These are phyloP conservation scores for Xerophyta viscosa DNA, from an alignment of 106 monocot genomes.

Conservation along the genomic window DNA sequence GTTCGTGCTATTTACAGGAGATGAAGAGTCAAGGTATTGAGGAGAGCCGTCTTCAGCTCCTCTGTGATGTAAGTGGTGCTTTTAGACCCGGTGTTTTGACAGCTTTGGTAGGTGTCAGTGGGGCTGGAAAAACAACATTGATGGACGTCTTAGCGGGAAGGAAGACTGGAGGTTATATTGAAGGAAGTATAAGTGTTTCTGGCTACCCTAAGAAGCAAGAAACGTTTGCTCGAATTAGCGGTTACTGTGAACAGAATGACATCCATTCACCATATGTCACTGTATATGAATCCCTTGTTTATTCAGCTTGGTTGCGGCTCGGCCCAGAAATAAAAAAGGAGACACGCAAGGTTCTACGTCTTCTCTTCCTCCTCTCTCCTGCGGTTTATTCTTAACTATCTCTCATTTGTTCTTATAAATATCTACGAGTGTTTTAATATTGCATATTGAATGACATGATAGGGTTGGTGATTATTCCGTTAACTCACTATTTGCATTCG, in stretches of 20 bases:
- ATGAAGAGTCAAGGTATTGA: constrained; percentile 56
- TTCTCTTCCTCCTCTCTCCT: no score
- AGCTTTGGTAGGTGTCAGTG: constrained; percentile 93
- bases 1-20: constrained; percentile 32
- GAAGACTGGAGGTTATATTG: constrained; percentile 81
- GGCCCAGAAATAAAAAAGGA: constrained; percentile 47
- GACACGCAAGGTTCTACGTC: constrained; percentile 24
- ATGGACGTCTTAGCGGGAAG: constrained; percentile 96
- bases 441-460: no score
- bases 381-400: no score
- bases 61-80: constrained; percentile 73
- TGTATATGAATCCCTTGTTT: constrained; percentile 75
- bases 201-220: constrained; percentile 90
- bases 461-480: no score
- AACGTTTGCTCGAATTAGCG: constrained; percentile 82
- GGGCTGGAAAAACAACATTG: constrained; percentile 92
- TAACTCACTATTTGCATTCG: background rate
- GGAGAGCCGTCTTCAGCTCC: constrained; percentile 54
- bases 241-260: constrained; percentile 96
- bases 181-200: constrained; percentile 70
- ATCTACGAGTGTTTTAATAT: no score
- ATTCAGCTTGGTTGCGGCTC: constrained; percentile 90
- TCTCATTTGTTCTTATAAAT: no score
- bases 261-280: constrained; percentile 92
- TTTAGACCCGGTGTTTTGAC: constrained; percentile 83